phyloP scores from a whole-genome alignment of 2,329 filamentous ascomycete genomes.

The Claviceps africana region DNA sequence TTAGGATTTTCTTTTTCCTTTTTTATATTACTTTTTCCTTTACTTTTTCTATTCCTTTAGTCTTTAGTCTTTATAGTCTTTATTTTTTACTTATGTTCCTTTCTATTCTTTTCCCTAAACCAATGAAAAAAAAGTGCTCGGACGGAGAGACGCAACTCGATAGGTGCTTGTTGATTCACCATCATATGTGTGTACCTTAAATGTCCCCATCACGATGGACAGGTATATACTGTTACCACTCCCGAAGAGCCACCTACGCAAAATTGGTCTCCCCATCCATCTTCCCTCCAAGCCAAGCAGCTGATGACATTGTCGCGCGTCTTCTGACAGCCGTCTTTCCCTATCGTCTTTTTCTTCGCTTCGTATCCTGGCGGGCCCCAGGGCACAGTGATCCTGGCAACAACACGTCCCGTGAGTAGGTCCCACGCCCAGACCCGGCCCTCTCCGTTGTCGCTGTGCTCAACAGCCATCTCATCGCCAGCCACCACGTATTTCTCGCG shows the following conservation, averaged over 20 bases:
- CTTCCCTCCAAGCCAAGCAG: constrained; percentile 48
- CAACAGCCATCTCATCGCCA: constrained; percentile 53
- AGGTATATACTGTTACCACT: constrained; percentile 46
- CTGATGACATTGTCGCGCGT: constrained; percentile 45
- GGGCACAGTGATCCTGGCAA: constrained; percentile 45
- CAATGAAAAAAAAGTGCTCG: too few relatives aligned
- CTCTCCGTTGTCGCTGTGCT: constrained; percentile 22
- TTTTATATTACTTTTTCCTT: too few relatives aligned
- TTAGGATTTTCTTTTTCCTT: too few relatives aligned
- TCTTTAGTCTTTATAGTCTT: too few relatives aligned
- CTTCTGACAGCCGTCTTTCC: constrained; percentile 47
- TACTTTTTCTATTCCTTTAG: too few relatives aligned
- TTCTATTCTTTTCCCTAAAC: not conserved
- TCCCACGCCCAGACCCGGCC: constrained; percentile 73
- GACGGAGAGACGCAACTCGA: too few relatives aligned
- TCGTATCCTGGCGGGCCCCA: constrained; percentile 40
- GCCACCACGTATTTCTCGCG: constrained; percentile 66
- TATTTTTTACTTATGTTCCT: too few relatives aligned
- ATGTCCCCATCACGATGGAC: constrained; percentile 18
- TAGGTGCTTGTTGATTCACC: not conserved
- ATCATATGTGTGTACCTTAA: not conserved
- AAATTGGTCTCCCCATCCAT: constrained; percentile 49
- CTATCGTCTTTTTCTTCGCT: constrained; percentile 37
- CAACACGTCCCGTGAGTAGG: constrained; percentile 55
- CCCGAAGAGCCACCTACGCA: constrained; percentile 52